Conservation (phyloP, 345 rosid species). For the Camelina laxa region DNA sequence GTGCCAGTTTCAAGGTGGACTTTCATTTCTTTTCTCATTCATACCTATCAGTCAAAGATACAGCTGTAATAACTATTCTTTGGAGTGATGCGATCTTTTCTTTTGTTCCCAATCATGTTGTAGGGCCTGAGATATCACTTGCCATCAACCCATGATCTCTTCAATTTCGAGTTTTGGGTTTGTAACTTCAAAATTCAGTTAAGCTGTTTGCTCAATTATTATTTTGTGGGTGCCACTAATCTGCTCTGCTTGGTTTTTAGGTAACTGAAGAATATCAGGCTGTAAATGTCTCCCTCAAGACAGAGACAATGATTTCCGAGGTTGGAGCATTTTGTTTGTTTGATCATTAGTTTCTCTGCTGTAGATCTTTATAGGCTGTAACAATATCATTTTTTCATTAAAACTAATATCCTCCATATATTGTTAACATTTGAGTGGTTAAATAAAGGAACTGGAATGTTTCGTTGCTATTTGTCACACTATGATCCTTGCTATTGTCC, state of each 20-base stretch:
- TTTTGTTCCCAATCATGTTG: constrained; percentile 27
- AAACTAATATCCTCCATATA: not conserved
- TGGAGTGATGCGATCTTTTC: constrained; percentile 26
- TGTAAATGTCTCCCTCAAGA: constrained; percentile 83
- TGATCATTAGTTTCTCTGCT: constrained; percentile 20
- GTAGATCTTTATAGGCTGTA: constrained; percentile 14
- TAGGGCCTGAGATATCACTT: constrained; percentile 92
- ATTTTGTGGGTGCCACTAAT: constrained; percentile 38
- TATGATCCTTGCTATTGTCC: constrained; percentile 5
- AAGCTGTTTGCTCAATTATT: constrained; percentile 25
- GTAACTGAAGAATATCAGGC: constrained; percentile 92
- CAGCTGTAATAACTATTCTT: constrained; percentile 36
- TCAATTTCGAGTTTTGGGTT: constrained; percentile 99
- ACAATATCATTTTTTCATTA: constrained; percentile 21
- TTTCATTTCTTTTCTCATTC: constrained; percentile 25
- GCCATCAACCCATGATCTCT: constrained; percentile 88
- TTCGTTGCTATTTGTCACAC: constrained; percentile 22
- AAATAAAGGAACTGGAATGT: constrained; percentile 16
- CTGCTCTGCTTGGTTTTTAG: constrained; percentile 48
- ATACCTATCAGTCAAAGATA: constrained; percentile 34
- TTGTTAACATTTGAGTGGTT: constrained; percentile 27
- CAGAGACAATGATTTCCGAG: constrained; percentile 80
- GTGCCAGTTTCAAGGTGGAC: constrained; percentile 91
- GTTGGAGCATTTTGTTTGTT: constrained; percentile 52
- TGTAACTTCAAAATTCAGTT: constrained; percentile 68